Evolutionary conservation across 768 basidiomycete species (phyloP), one percentile per base, ranked within the genome.

Genomic region (Suillus americanus): DNA sequence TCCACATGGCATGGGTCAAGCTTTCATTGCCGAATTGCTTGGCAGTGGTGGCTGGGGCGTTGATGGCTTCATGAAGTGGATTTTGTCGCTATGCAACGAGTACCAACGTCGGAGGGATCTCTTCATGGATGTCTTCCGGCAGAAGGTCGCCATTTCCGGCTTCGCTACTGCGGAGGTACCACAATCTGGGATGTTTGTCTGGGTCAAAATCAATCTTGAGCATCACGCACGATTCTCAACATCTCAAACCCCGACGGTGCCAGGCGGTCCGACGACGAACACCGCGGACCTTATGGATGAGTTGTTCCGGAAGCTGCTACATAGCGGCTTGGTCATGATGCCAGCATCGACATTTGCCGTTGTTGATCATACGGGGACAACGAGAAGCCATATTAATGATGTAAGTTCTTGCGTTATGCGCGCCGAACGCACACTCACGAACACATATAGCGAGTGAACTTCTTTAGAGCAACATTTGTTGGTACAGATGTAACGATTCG

Each of bases 111-210:
- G 83, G 56, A 77, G 84, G 2, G 81, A 84, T 67, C 73, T 79
- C 62, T 83, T 85, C 73, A 77, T 85, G 70, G 75, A 76, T 13
- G 66, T 75, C 16, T 82, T 80, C 72, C 65, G 62, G 57, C 67
- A 70, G 56, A 75, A 79, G 61, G 73, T 82, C 40, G 74, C 65
- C 7, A 50, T 66, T 14, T 72, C 74, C 50, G 76, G 78, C 9
- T 67, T 74, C 40, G 82, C 74, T 12, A 75, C 73, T 40, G 79
- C 79, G 1, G 73, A 75, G 50, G 69, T 59, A 2, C 73, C 74
- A 3, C 64, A 81, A 62, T 83, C 82, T 12, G 85, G 85, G 65
- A 86, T 86, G 85, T 86, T 86, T 72, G 75, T 85, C 48, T 86
- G 83, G 83, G 77, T 84, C 67, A 75, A 78, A 64, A 72, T 86